phyloP scores from a whole-genome alignment of 2,329 filamentous ascomycete genomes.

The Ophioceras dolichostomum region DNA sequence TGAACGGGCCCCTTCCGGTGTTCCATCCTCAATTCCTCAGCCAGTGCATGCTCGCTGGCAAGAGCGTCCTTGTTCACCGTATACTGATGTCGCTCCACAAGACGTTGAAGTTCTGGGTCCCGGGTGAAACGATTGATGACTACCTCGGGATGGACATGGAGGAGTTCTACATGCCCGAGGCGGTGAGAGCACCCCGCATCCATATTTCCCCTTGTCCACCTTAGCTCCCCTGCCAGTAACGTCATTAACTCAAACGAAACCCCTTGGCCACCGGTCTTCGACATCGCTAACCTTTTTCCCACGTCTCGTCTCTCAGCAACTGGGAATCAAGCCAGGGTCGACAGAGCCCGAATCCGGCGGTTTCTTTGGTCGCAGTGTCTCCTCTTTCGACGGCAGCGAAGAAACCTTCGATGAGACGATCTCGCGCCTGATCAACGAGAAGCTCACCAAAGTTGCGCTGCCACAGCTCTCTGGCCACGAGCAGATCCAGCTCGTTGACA shows the following conservation, averaged over 20 bases:
- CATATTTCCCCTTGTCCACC: neutral
- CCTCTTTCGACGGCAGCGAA: slow-evolving; percentile 40
- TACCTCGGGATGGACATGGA: slow-evolving; percentile 55
- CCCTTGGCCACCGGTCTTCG: no score
- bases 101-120: slow-evolving; percentile 69
- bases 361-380: no score
- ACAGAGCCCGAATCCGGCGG: no score
- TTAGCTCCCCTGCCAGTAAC: no score
- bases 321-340: no score
- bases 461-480: slow-evolving; percentile 74
- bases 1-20: slow-evolving; percentile 79
- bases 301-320: slow-evolving; percentile 20
- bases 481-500: slow-evolving; percentile 75
- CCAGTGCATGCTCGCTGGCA: slow-evolving; percentile 75
- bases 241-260: no score
- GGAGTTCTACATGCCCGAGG: slow-evolving; percentile 36
- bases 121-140: slow-evolving; percentile 69
- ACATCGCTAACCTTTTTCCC: no score
- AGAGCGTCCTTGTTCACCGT: slow-evolving; percentile 55
- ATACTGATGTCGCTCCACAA: slow-evolving; percentile 63
- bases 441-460: slow-evolving; percentile 61
- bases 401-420: slow-evolving; percentile 59
- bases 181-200: neutral
- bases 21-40: slow-evolving; percentile 89
- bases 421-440: slow-evolving; percentile 60